Base-by-base conservation (phyloP, 805 yeast genomes). In the Metschnikowia rubicola region DNA sequence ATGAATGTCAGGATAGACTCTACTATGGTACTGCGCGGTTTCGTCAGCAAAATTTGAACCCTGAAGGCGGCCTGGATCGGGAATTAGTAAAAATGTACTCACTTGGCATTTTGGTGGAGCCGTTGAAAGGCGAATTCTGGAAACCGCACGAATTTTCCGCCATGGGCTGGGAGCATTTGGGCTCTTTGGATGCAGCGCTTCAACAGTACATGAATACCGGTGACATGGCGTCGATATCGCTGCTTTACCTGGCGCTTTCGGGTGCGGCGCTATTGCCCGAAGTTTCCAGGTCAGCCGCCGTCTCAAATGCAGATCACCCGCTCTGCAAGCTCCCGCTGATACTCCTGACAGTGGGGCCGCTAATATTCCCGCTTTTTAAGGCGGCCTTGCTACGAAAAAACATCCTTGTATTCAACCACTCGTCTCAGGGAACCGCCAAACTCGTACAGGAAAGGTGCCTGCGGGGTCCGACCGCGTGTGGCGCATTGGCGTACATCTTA, bases 351-450 rank as follows among this genome's bases (percentile, higher is more conserved):
- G 65, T 82, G 43, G 91, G 95, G 0, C 91, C 94, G 0, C 65
- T 83, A 41, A 67, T 82, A 2, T 86, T 84, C 58, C 77, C 72
- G 35, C 61, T 84, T 4, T 87, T 84, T 81, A 85, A 82, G 63
- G 71, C 80, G 31, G 77, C 82, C 2, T 63, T 87, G 35, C 58
- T 84, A 31, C 67, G 94, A 15, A 75, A 80, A 48, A 67, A 80
- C 33, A 72, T 87, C 4, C 51, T 87, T 2, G 48, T 62, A 17
- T 59, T 61, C 50, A 49, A 46, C 46, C 57, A 54, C 35, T 44
- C 56, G 26, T 46, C 52, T 3, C 49, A 45, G 21, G 51, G 41
- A 7, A 26, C 44, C 4, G 36, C 42, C 4, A 48, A 48, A 36
- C 46, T 52, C 3, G 34, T 51, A 5, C 46, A 34, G 40, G 56